A percentile compares a stretch with the other conserved stretches of the same genome.
phyloP scores from a whole-genome alignment of 768 basidiomycete species.

The Artomyces pyxidatus region DNA sequence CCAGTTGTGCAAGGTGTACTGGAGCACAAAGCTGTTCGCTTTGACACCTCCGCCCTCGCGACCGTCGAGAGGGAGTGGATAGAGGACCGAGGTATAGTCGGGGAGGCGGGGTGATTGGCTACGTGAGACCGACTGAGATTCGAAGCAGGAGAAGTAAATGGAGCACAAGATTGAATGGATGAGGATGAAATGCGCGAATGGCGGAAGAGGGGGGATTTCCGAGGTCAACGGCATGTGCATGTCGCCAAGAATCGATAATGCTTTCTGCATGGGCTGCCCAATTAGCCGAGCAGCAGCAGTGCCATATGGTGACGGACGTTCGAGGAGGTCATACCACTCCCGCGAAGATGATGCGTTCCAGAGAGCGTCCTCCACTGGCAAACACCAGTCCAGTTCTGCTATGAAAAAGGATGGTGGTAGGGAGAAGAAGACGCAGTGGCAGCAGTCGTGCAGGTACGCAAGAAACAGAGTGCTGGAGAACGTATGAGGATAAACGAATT shows the following conservation, averaged over 20 bases:
- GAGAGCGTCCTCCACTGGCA: slow-evolving; percentile 43
- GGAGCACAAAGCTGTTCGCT: slow-evolving; percentile 25
- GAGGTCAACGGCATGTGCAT: slow-evolving; percentile 4
- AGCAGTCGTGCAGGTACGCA: slow-evolving; percentile 45
- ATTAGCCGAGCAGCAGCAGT: slow-evolving; percentile 3
- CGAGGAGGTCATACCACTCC: slow-evolving; percentile 39
- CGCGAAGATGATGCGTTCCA: slow-evolving; percentile 37
- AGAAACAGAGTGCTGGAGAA: slow-evolving; percentile 20
- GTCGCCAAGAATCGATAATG: slow-evolving; percentile 12
- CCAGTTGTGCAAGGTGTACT: slow-evolving; percentile 46
- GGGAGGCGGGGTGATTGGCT: neutral
- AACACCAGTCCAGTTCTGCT: slow-evolving; percentile 35
- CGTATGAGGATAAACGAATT: too few relatives aligned
- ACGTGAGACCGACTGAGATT: neutral
- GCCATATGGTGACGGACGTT: slow-evolving; percentile 26
- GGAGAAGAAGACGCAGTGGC: slow-evolving; percentile 39
- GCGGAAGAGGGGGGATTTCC: slow-evolving; percentile 6
- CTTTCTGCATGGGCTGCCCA: slow-evolving; percentile 9
- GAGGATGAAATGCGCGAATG: slow-evolving; percentile 19
- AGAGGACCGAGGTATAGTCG: neutral
- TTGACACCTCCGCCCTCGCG: neutral
- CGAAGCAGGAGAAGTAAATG: slow-evolving; percentile 3
- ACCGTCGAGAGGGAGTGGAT: neutral
- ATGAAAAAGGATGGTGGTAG: slow-evolving; percentile 36
- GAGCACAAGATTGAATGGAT: slow-evolving; percentile 18